These are phyloP conservation scores for Chenopodium berlandieri DNA, from an alignment of 148 eudicot species.

Conservation along the genomic window DNA sequence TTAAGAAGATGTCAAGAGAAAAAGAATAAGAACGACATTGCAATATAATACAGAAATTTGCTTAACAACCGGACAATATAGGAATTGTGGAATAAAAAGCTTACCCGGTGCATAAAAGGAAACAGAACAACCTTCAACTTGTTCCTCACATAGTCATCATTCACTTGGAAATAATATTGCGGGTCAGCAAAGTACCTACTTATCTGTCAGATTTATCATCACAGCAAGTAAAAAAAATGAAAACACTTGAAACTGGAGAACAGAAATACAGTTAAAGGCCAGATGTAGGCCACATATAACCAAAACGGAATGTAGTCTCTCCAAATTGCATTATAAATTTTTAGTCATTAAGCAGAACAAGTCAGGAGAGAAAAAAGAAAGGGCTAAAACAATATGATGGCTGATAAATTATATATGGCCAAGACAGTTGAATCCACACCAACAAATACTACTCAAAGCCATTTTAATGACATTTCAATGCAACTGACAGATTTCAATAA, in stretches of 20 bases:
- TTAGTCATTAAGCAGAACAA: neutral
- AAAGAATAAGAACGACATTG: neutral
- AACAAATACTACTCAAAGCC: neutral
- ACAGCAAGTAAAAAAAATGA: neutral
- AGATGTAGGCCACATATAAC: neutral
- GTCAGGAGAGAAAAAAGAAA: neutral
- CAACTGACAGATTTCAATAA: too few relatives aligned
- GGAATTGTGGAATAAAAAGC: conserved; percentile 17
- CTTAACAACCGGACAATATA: neutral
- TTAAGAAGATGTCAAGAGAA: neutral
- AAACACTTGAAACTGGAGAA: neutral
- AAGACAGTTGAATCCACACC: neutral
- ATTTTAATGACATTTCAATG: neutral
- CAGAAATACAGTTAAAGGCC: neutral
- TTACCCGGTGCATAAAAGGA: conserved; percentile 95
- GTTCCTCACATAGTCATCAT: conserved; percentile 93
- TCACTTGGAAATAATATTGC: conserved; percentile 96
- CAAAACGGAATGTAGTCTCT: neutral
- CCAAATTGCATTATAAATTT: neutral
- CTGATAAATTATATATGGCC: neutral
- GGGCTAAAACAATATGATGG: neutral
- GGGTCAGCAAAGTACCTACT: conserved; percentile 91
- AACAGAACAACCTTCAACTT: conserved; percentile 89
- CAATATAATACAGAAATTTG: neutral
- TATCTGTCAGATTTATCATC: conserved; percentile 45